Percentiles rank a stretch among this genome's conserved stretches.
phyloP scores from a whole-genome alignment of 306 rosid species.

The Hippophae rhamnoides region DNA sequence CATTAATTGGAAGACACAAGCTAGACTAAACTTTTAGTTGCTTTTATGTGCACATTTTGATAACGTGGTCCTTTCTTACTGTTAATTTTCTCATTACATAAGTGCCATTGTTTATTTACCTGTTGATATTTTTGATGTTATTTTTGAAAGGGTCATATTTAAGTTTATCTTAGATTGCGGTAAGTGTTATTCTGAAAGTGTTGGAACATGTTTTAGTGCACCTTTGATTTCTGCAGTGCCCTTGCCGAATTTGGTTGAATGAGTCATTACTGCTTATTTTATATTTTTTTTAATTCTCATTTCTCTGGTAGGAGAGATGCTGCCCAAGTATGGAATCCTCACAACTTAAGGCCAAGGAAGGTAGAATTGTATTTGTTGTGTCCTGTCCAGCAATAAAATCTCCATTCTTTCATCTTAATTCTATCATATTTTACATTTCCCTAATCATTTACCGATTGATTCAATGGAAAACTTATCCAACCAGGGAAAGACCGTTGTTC shows the following conservation, averaged over 20 bases:
- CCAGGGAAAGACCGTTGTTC: conserved; percentile 62
- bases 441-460: conserved; percentile 4
- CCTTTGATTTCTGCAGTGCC: no score
- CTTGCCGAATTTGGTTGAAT: conserved; percentile 11
- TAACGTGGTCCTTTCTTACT: no score
- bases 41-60: no score
- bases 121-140: no score
- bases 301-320: conserved; percentile 38
- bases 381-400: neutral
- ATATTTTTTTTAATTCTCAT: conserved; percentile 10
- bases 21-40: no score
- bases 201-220: no score
- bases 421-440: neutral
- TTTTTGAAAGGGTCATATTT: no score
- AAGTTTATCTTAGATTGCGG: no score
- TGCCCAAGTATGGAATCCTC: conserved; percentile 24
- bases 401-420: neutral
- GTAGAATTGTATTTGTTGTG: conserved; percentile 22
- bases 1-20: no score
- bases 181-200: no score
- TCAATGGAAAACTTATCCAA: conserved; percentile 9
- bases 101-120: no score
- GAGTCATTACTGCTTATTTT: conserved; percentile 5
- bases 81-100: no score
- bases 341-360: conserved; percentile 40